Percentiles rank a stretch among this genome's conserved stretches.
These are phyloP conservation scores for Arabis alpina DNA, from an alignment of 345 rosid species.

Conservation along the genomic window DNA sequence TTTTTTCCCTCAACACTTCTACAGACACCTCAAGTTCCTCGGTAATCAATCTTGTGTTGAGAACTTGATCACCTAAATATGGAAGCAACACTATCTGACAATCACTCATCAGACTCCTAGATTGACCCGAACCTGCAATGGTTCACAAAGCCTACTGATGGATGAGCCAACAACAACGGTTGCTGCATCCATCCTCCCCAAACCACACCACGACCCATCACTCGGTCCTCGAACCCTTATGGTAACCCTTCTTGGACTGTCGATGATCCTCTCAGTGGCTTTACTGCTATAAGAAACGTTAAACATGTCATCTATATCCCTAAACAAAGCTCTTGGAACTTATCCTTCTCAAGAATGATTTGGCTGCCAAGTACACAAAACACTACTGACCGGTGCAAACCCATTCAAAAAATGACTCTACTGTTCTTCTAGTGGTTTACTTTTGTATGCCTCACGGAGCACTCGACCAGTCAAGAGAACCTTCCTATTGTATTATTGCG, in stretches of 20 bases:
- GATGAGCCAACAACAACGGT: constrained; percentile 40
- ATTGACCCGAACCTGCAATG: constrained; percentile 53
- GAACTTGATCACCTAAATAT: constrained; percentile 47
- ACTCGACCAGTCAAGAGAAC: constrained; percentile 50
- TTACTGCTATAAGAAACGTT: constrained; percentile 47
- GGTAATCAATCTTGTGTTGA: constrained; percentile 48
- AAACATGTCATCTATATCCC: constrained; percentile 48
- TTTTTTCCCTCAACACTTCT: constrained; percentile 44
- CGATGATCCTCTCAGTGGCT: constrained; percentile 46
- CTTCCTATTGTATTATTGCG: constrained; percentile 21
- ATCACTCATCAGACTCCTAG: constrained; percentile 54
- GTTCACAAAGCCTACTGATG: constrained; percentile 48
- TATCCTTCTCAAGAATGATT: constrained; percentile 35
- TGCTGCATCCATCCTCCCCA: constrained; percentile 53
- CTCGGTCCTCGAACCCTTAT: constrained; percentile 47
- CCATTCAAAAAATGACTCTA: constrained; percentile 20
- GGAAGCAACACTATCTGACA: constrained; percentile 53
- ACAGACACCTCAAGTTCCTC: constrained; percentile 52
- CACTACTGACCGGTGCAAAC: constrained; percentile 37
- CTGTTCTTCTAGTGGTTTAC: constrained; percentile 40
- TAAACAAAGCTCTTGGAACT: constrained; percentile 53
- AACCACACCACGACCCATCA: constrained; percentile 44
- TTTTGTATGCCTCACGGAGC: constrained; percentile 35
- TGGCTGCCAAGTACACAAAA: constrained; percentile 57
- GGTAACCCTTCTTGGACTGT: constrained; percentile 54